Conservation (phyloP, 2,329 filamentous ascomycete genomes). For the Furcasterigmium furcatum region DNA sequence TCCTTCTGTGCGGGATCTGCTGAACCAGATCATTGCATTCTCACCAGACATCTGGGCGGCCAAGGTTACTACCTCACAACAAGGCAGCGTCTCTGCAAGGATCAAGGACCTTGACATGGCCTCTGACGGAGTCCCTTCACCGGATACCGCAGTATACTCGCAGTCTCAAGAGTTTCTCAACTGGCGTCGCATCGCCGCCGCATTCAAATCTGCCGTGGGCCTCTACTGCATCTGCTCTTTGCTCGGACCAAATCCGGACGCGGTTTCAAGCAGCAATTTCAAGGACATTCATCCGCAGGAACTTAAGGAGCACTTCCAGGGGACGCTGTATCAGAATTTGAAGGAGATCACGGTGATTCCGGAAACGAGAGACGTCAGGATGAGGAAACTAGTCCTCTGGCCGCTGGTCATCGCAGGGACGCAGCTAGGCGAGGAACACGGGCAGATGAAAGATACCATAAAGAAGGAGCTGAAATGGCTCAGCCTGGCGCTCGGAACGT, state of each 20-base stretch:
- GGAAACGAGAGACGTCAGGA: neutral
- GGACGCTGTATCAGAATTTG: slow-evolving; percentile 7
- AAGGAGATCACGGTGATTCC: slow-evolving; percentile 3
- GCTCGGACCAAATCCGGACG: neutral
- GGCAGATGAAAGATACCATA: slow-evolving; percentile 12
- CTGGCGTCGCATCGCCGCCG: slow-evolving; percentile 11
- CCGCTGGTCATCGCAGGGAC: slow-evolving; percentile 19
- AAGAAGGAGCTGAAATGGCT: slow-evolving; percentile 3
- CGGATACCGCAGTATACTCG: neutral
- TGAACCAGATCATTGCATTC: slow-evolving; percentile 14
- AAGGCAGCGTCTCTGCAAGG: neutral
- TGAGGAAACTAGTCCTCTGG: slow-evolving; percentile 18
- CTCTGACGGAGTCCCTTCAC: neutral
- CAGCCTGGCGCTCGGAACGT: neutral
- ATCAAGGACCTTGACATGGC: neutral
- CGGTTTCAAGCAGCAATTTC: slow-evolving; percentile 1
- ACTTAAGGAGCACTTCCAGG: slow-evolving; percentile 4
- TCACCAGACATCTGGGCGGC: slow-evolving; percentile 12
- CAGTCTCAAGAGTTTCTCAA: neutral
- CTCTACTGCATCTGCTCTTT: slow-evolving; percentile 18
- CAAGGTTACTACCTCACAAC: neutral
- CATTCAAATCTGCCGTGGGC: slow-evolving; percentile 14
- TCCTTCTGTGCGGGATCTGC: neutral
- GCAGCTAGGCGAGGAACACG: slow-evolving; percentile 9
- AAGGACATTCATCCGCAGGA: slow-evolving; percentile 4